phyloP scores from a whole-genome alignment of 108 stramenopile genomes.

The Schizochytrium sp. region DNA sequence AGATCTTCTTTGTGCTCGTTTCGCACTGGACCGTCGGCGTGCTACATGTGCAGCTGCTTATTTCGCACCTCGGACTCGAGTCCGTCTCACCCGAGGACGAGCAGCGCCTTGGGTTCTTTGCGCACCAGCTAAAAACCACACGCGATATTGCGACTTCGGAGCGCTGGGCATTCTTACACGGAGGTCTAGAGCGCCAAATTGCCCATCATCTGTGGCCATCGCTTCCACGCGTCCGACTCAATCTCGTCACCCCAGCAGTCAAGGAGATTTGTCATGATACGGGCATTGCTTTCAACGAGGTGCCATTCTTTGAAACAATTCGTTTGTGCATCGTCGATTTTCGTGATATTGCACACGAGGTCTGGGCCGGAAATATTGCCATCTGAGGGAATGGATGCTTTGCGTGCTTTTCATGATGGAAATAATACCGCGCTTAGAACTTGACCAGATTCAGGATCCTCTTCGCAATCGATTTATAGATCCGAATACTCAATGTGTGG shows the following conservation, averaged over 20 bases:
- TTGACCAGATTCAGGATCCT: too few species aligned
- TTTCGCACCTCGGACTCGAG: not conserved
- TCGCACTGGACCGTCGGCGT: constrained; percentile 12
- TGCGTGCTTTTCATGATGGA: too few species aligned
- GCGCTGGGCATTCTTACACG: not conserved
- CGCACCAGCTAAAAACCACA: not conserved
- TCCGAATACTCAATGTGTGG: too few species aligned
- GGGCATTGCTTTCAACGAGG: constrained; percentile 50
- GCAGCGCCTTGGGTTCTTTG: not conserved
- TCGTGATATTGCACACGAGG: not conserved
- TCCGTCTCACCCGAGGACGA: constrained; percentile 5
- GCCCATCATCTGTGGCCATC: not conserved
- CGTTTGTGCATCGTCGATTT: not conserved
- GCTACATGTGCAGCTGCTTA: constrained; percentile 25
- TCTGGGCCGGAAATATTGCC: not conserved
- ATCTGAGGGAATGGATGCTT: not conserved
- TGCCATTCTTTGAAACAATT: constrained; percentile 56
- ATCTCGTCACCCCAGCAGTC: constrained; percentile 57
- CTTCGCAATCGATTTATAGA: too few species aligned
- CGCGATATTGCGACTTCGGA: not conserved
- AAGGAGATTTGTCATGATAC: constrained; percentile 43
- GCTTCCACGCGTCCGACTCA: not conserved
- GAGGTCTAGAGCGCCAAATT: constrained; percentile 9
- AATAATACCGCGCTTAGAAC: too few species aligned
- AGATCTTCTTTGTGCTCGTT: not conserved